These are phyloP conservation scores for Phyllosticta citriasiana DNA, from an alignment of 2,329 filamentous ascomycete genomes.

Conservation along the genomic window DNA sequence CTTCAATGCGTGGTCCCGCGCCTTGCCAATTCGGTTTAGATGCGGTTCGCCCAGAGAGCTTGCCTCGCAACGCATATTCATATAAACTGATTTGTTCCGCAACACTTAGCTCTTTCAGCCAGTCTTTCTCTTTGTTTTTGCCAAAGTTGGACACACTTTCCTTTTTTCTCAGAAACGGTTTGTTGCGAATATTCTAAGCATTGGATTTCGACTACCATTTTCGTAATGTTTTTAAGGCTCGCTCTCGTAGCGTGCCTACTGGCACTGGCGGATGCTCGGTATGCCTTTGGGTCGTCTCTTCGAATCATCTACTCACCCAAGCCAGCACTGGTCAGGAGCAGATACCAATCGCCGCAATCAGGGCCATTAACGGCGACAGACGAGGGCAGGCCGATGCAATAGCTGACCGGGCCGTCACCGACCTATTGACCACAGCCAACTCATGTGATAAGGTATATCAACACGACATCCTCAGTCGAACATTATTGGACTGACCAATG, in stretches of 20 bases:
- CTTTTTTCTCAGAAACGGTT: background rate
- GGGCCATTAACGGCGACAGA: conserved; percentile 43
- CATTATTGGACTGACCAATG: conserved; percentile 15
- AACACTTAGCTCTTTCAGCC: background rate
- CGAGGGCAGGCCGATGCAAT: conserved; percentile 55
- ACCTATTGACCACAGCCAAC: conserved; percentile 54
- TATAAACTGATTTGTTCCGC: background rate
- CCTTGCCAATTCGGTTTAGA: background rate
- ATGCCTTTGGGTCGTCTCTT: background rate
- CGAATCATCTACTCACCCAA: background rate
- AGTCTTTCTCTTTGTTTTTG: conserved; percentile 14
- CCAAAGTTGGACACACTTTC: background rate
- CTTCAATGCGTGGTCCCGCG: background rate
- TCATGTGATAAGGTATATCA: conserved; percentile 51
- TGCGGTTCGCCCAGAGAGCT: background rate
- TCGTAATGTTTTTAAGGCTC: conserved; percentile 24
- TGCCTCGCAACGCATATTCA: background rate
- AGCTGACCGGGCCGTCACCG: conserved; percentile 50
- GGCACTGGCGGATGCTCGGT: conserved; percentile 27
- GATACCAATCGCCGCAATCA: conserved; percentile 45
- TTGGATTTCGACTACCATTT: conserved; percentile 3
- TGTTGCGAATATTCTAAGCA: background rate
- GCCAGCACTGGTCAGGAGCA: conserved; percentile 54
- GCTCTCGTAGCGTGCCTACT: conserved; percentile 22
- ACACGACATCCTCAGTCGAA: background rate